Conservation (phyloP, 306 rosid species). For the Glycine tomentella region DNA sequence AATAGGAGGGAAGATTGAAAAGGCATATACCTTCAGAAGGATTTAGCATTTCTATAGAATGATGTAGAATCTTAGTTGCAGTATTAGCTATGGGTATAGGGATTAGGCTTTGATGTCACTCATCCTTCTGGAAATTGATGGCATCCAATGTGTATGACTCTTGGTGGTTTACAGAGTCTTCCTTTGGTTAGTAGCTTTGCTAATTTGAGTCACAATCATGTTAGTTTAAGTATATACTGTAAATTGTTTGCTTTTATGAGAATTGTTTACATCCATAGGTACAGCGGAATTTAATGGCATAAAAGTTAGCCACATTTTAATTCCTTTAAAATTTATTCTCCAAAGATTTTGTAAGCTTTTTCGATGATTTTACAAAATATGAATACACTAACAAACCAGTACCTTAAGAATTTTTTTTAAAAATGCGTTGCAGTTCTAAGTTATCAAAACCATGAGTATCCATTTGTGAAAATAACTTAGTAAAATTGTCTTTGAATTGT, state of each 20-base stretch:
- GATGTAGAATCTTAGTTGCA: background rate
- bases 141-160: background rate
- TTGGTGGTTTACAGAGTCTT: background rate
- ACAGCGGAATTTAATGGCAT: background rate
- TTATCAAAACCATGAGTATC: too few relatives aligned
- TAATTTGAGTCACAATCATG: background rate
- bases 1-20: background rate
- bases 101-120: background rate
- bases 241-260: background rate
- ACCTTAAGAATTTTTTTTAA: too few relatives aligned
- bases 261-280: constrained; percentile 1
- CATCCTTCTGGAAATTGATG: background rate
- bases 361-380: background rate
- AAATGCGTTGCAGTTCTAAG: too few relatives aligned
- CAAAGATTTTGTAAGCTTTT: background rate
- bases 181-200: background rate
- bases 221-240: background rate
- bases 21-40: background rate
- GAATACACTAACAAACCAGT: background rate
- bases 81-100: background rate
- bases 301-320: too few relatives aligned
- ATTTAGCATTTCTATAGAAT: background rate
- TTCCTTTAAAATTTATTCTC: background rate
- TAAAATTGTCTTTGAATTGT: too few relatives aligned
- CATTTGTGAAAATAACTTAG: too few relatives aligned